Evolutionary conservation across 2,329 filamentous ascomycete species (phyloP).

Genomic region (Aspergillus flavus): DNA sequence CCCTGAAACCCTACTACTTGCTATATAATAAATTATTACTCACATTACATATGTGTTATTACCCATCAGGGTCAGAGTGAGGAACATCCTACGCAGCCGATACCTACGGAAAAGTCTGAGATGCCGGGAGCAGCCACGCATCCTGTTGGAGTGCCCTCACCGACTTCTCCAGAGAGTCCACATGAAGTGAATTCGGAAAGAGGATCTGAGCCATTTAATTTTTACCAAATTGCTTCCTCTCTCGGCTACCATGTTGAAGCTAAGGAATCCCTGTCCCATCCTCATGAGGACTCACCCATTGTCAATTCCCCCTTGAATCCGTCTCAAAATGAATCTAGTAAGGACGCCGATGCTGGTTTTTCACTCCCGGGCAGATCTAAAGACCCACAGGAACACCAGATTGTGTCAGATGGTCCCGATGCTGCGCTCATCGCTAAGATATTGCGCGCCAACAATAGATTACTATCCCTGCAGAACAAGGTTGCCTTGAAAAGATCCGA

Average conservation of each 20-base stretch:
- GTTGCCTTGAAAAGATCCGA: conserved; percentile 22
- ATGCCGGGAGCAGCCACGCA: not conserved
- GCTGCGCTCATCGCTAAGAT: conserved; percentile 5
- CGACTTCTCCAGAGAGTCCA: not conserved
- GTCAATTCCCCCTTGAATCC: not conserved
- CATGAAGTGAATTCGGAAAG: not conserved
- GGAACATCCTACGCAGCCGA: not conserved
- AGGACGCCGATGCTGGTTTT: conserved; percentile 5
- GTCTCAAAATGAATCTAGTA: conserved; percentile 4
- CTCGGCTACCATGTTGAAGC: not conserved
- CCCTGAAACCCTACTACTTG: not conserved
- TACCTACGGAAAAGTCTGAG: not conserved
- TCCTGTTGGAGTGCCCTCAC: not conserved
- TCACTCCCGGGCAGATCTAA: conserved; percentile 6
- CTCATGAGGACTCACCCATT: not conserved
- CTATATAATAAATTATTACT: not conserved
- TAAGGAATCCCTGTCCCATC: not conserved
- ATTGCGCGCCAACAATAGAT: conserved; percentile 6
- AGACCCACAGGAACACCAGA: conserved; percentile 4
- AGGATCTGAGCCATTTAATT: not conserved
- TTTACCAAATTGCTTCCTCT: not conserved
- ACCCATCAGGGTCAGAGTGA: not conserved
- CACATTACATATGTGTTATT: not conserved
- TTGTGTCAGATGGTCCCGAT: not conserved
- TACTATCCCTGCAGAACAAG: conserved; percentile 19